These are phyloP conservation scores for Suillus fuscotomentosus DNA, from an alignment of 768 basidiomycete species.

Conservation along the genomic window DNA sequence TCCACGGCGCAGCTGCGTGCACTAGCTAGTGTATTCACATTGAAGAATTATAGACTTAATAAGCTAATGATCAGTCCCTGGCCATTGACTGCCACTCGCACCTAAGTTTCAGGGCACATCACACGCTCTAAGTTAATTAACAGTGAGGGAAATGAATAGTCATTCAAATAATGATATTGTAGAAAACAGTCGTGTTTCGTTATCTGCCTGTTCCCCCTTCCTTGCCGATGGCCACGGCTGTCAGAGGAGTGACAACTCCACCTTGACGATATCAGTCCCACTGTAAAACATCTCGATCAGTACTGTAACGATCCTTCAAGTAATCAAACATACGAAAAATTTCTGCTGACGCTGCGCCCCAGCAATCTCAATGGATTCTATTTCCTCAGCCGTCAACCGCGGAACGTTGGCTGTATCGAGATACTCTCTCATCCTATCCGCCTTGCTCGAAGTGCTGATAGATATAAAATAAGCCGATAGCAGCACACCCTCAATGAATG, in stretches of 20 bases:
- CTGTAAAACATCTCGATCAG: neutral
- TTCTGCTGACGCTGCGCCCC: slow-evolving; percentile 18
- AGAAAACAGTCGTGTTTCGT: neutral
- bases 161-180: neutral
- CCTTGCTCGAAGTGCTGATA: slow-evolving; percentile 22
- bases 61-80: slow-evolving; percentile 4
- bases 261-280: neutral
- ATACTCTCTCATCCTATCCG: slow-evolving; percentile 21
- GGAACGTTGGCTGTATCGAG: slow-evolving; percentile 19
- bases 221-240: neutral
- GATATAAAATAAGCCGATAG: neutral
- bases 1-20: no score
- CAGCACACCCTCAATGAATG: neutral
- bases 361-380: slow-evolving; percentile 16
- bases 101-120: slow-evolving; percentile 38
- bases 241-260: neutral
- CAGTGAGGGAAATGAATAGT: neutral
- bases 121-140: neutral
- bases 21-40: no score
- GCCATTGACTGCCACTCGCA: slow-evolving; percentile 20
- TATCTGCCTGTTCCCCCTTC: neutral
- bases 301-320: neutral
- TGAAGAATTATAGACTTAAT: neutral
- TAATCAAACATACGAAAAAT: neutral
- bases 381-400: slow-evolving; percentile 23